These are phyloP conservation scores for Cadophora sp. DNA, from an alignment of 2,329 filamentous ascomycete genomes.

Conservation along the genomic window DNA sequence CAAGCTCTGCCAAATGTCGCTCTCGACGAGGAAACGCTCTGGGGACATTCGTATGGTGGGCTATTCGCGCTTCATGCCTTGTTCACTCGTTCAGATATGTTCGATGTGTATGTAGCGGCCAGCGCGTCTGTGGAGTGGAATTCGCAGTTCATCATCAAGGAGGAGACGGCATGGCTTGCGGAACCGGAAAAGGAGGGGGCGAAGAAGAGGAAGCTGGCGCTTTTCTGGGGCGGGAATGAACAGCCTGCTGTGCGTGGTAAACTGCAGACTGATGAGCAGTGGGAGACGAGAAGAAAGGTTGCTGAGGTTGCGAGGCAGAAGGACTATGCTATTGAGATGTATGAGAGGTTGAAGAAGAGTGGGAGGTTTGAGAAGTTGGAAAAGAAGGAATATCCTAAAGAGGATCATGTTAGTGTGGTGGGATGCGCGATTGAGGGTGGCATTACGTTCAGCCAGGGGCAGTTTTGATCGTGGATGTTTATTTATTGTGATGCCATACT, in stretches of 20 bases:
- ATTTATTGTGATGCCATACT: not conserved
- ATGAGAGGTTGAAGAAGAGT: conserved; percentile 4
- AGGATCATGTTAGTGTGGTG: conserved; percentile 19
- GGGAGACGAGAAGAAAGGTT: conserved; percentile 7
- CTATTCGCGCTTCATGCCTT: conserved; percentile 14
- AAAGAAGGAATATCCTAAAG: conserved; percentile 15
- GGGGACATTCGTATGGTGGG: conserved; percentile 21
- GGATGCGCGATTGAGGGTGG: conserved; percentile 15
- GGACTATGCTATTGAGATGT: conserved; percentile 15
- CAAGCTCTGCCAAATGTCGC: not conserved
- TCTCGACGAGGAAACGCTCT: not conserved
- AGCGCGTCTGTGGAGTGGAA: conserved; percentile 21
- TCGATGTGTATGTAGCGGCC: conserved; percentile 16
- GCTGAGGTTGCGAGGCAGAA: not conserved
- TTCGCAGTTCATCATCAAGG: conserved; percentile 5
- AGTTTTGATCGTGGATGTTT: not conserved
- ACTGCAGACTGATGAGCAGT: conserved; percentile 11
- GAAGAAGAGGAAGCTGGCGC: conserved; percentile 5
- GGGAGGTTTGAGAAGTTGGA: conserved; percentile 1
- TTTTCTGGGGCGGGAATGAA: conserved; percentile 17
- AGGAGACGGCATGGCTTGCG: conserved; percentile 6
- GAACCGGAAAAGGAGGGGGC: not conserved
- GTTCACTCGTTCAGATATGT: conserved; percentile 17
- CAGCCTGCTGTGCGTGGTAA: conserved; percentile 1
- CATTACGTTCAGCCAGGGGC: conserved; percentile 6